phyloP scores from a whole-genome alignment of 2,329 filamentous ascomycete species.

The Botrytis galanthina region DNA sequence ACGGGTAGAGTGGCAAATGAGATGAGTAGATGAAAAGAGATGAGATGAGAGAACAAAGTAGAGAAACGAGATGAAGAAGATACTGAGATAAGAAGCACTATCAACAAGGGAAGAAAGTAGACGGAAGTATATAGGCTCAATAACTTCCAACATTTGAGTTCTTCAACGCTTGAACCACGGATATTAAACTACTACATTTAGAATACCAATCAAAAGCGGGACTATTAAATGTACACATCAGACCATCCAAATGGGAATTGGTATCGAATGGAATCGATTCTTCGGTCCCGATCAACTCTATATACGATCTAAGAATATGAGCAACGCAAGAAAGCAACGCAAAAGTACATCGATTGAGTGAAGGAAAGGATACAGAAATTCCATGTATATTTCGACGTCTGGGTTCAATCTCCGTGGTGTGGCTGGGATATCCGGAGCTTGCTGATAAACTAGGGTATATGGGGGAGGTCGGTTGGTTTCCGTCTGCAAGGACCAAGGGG shows the following conservation, averaged over 20 bases:
- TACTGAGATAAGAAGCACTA: not conserved
- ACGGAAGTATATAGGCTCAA: not conserved
- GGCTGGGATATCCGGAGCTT: not conserved
- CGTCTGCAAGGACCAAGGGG: not conserved
- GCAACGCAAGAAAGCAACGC: not conserved
- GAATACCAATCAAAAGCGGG: not conserved
- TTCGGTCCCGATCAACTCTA: not conserved
- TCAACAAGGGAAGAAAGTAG: not conserved
- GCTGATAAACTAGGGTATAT: not conserved
- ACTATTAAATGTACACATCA: not conserved
- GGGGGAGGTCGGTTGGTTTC: not conserved
- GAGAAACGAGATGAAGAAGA: not conserved
- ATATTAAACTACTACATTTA: slow-evolving; percentile 11
- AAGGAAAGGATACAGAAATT: not conserved
- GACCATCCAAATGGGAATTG: not conserved
- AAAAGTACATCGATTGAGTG: not conserved
- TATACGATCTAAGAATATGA: too few relatives aligned
- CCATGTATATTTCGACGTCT: not conserved
- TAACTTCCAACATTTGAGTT: not conserved
- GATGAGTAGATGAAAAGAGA: not conserved
- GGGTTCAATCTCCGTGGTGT: slow-evolving; percentile 6
- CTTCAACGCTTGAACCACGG: not conserved
- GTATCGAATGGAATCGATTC: not conserved
- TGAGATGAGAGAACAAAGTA: not conserved
- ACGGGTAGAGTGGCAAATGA: not conserved